These are phyloP conservation scores for Aspergillus flavus DNA, from an alignment of 2,329 filamentous ascomycete species.

Conservation along the genomic window DNA sequence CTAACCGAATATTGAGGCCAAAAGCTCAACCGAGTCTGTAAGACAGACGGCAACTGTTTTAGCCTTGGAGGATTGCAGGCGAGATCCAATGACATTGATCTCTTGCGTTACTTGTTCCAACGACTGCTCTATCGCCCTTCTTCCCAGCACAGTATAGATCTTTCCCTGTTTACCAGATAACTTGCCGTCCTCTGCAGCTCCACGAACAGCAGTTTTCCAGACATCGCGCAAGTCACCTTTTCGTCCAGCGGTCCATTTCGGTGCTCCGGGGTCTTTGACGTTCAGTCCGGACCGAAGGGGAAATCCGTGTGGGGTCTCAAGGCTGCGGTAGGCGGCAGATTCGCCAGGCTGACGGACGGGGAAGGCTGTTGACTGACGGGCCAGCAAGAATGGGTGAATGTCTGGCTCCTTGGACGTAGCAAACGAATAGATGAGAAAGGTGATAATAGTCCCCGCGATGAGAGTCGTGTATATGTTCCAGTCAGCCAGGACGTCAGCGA, in stretches of 20 bases:
- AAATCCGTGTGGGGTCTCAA: constrained; percentile 82
- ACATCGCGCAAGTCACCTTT: constrained; percentile 90
- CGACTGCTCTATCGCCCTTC: constrained; percentile 71
- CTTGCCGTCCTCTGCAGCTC: constrained; percentile 65
- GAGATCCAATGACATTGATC: constrained; percentile 84
- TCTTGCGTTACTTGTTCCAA: constrained; percentile 75
- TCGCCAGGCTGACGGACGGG: constrained; percentile 81
- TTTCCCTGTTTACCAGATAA: constrained; percentile 64
- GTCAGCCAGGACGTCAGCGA: constrained; percentile 70
- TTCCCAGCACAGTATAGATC: constrained; percentile 78
- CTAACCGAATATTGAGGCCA: constrained; percentile 74
- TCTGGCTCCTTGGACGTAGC: constrained; percentile 78
- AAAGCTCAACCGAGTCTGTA: constrained; percentile 87
- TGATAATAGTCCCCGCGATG: constrained; percentile 67
- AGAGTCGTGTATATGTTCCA: constrained; percentile 82
- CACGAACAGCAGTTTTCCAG: constrained; percentile 74
- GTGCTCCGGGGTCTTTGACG: constrained; percentile 76
- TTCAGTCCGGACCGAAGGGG: constrained; percentile 75
- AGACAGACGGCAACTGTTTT: constrained; percentile 86
- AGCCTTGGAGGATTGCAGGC: constrained; percentile 67
- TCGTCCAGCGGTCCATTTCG: constrained; percentile 80
- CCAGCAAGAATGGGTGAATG: constrained; percentile 86
- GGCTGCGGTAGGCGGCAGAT: constrained; percentile 82
- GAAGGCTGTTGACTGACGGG: constrained; percentile 77
- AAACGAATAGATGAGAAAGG: constrained; percentile 71